Evolutionary conservation across 768 basidiomycete genomes (phyloP).

Genomic region (Dentipellis sp.): DNA sequence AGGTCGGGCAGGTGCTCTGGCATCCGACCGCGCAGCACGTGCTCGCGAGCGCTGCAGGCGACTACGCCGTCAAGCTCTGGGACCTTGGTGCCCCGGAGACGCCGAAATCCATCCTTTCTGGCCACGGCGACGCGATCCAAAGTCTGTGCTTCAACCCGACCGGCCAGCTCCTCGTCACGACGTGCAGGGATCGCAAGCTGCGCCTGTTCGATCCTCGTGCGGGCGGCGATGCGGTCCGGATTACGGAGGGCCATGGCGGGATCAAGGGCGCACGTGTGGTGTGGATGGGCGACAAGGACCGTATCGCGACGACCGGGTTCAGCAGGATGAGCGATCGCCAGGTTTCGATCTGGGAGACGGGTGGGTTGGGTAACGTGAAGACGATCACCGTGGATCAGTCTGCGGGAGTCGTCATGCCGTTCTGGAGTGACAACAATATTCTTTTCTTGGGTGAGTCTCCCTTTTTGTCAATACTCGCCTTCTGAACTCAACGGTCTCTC

Average conservation of each 20-base stretch:
- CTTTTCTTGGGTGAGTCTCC: constrained; percentile 59
- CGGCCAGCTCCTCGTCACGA: constrained; percentile 79
- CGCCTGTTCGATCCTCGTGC: constrained; percentile 86
- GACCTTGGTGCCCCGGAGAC: constrained; percentile 73
- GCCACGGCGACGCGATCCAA: constrained; percentile 87
- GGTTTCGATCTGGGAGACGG: constrained; percentile 82
- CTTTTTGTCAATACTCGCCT: background rate
- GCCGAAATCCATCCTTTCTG: constrained; percentile 49
- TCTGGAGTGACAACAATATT: constrained; percentile 93
- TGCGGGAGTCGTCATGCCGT: constrained; percentile 93
- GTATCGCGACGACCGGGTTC: constrained; percentile 92
- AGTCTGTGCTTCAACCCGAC: constrained; percentile 72
- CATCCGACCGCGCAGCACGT: constrained; percentile 87
- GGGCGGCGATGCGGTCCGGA: constrained; percentile 72
- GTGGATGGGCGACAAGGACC: constrained; percentile 88
- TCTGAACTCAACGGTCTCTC: constrained; percentile 1
- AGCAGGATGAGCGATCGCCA: constrained; percentile 96
- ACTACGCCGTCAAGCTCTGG: constrained; percentile 87
- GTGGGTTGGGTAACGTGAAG: constrained; percentile 66
- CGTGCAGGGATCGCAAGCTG: constrained; percentile 87
- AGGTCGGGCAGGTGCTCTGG: constrained; percentile 91
- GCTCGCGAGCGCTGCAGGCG: constrained; percentile 74
- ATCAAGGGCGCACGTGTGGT: constrained; percentile 85
- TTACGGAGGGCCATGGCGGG: constrained; percentile 82
- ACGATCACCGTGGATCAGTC: constrained; percentile 78